A percentile compares a stretch with the other conserved stretches of the same genome.
Conservation (phyloP, 176 grass and related monocot species). For the Aegilops umbellulata region DNA sequence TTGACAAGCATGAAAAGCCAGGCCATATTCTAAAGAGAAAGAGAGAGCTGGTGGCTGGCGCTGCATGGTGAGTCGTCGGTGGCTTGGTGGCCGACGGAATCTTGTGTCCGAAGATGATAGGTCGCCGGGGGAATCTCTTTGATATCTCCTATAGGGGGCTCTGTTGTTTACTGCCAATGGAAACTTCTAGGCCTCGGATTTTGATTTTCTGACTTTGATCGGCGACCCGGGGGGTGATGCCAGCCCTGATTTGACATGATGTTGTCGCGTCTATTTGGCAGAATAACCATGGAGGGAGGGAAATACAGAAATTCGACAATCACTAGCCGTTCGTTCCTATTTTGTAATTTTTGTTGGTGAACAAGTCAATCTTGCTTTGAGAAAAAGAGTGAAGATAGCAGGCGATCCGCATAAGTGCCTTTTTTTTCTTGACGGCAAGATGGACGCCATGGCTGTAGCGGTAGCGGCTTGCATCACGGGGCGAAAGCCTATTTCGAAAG, state of each 20-base stretch:
- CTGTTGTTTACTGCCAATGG: background rate
- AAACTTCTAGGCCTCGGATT: background rate
- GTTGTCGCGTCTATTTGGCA: background rate
- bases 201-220: background rate
- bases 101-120: background rate
- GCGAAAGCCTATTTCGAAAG: too few relatives aligned
- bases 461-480: too few relatives aligned
- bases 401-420: too few relatives aligned
- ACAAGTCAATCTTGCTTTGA: too few relatives aligned
- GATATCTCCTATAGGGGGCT: background rate
- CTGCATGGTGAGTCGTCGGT: background rate
- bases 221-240: background rate
- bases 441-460: too few relatives aligned
- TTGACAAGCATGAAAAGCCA: slow-evolving; percentile 24
- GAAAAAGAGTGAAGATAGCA: too few relatives aligned
- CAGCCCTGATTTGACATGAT: background rate
- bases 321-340: too few relatives aligned
- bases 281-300: background rate
- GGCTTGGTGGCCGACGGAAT: background rate
- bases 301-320: too few relatives aligned
- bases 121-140: background rate
- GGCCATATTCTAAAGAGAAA: background rate
- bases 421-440: too few relatives aligned
- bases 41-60: slow-evolving; percentile 20
- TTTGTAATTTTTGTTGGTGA: too few relatives aligned